These are phyloP conservation scores for Scenedesmus sp. DNA, from an alignment of 163 green algal species.

Conservation along the genomic window DNA sequence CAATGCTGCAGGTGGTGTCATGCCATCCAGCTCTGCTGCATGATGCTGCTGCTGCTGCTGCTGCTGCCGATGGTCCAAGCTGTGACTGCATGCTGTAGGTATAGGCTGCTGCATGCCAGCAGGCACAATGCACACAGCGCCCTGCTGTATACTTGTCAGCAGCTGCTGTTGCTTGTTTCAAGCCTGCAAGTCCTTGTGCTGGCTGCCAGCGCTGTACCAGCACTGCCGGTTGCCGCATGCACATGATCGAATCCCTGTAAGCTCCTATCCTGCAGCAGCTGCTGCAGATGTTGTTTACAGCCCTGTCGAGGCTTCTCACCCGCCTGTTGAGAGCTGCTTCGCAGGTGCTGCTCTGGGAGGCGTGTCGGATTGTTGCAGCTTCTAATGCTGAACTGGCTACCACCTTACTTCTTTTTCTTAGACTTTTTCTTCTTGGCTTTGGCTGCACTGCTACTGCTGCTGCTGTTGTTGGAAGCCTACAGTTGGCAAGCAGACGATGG, in stretches of 20 bases:
- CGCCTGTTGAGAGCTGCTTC: too few species aligned
- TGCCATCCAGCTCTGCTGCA: background rate
- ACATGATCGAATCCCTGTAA: too few species aligned
- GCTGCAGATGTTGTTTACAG: background rate
- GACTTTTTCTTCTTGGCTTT: slow-evolving; percentile 32
- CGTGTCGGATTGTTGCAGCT: too few species aligned
- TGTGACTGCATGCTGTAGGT: too few species aligned
- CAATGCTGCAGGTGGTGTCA: background rate
- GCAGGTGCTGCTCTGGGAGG: too few species aligned
- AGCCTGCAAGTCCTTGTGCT: background rate
- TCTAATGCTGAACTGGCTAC: too few species aligned
- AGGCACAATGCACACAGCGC: too few species aligned
- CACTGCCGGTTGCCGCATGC: too few species aligned
- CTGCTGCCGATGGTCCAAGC: background rate
- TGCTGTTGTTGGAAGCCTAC: slow-evolving; percentile 20
- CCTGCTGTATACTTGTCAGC: too few species aligned
- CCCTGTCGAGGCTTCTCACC: background rate
- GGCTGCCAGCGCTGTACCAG: too few species aligned
- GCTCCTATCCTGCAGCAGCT: background rate
- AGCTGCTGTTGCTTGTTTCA: background rate
- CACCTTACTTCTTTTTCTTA: slow-evolving; percentile 39
- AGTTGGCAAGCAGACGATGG: background rate
- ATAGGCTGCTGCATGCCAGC: too few species aligned
- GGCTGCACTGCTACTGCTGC: background rate
- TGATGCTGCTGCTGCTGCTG: background rate